Conservation (phyloP, 805 yeast species). For the Lipomyces oligophaga region DNA sequence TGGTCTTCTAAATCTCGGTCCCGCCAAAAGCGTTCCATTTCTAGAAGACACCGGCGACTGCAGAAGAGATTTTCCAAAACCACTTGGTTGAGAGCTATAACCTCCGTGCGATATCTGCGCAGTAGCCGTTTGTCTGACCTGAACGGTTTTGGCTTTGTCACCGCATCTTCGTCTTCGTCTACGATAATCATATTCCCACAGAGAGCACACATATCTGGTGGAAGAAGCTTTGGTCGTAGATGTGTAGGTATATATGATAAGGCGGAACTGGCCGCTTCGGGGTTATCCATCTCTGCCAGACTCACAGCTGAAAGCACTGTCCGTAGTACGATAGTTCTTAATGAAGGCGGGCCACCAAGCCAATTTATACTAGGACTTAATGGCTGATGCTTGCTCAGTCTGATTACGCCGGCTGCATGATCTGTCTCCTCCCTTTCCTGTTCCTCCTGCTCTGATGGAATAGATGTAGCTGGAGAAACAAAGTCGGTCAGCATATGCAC, state of each 20-base stretch:
- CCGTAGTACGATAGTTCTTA: conserved; percentile 14
- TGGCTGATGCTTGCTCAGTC: not conserved
- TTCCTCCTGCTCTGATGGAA: not conserved
- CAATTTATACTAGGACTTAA: conserved; percentile 3
- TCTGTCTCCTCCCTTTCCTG: not conserved
- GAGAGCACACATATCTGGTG: conserved; percentile 21
- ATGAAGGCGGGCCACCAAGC: conserved; percentile 18
- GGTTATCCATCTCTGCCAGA: conserved; percentile 19
- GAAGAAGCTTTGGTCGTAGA: conserved; percentile 12
- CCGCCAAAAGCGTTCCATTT: conserved; percentile 20
- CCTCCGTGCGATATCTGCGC: conserved; percentile 14
- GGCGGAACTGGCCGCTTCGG: not conserved
- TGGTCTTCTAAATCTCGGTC: conserved; percentile 22
- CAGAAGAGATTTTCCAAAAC: conserved; percentile 23
- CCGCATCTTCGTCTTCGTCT: conserved; percentile 1
- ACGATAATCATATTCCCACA: conserved; percentile 12
- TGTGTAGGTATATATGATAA: conserved; percentile 18
- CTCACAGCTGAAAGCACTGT: conserved; percentile 9
- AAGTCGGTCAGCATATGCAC: conserved; percentile 25
- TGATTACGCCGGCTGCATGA: not conserved
- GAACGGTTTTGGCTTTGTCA: not conserved
- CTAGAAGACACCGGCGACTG: conserved; percentile 16
- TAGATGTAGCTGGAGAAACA: too few species aligned
- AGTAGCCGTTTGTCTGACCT: not conserved
- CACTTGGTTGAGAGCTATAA: conserved; percentile 15